Evolutionary conservation across 75 land plant species (phyloP).

Genomic region (Cryptomeria japonica): DNA sequence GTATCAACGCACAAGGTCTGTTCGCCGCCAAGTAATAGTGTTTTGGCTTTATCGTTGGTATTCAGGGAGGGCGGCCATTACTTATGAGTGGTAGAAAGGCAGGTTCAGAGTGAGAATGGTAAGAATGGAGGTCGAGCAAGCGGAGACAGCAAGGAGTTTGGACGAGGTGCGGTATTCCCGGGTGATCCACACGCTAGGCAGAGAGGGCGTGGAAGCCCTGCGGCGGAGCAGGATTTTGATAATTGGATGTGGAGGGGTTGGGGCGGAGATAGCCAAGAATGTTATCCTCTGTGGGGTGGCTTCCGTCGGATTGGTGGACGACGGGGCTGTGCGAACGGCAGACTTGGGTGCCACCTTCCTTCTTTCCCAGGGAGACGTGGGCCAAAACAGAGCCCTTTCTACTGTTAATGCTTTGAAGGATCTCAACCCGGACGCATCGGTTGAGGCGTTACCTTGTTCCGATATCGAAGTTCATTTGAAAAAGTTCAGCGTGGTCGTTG

Average conservation of each 20-base stretch:
- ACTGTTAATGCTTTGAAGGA: conserved; percentile 30
- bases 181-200: conserved; percentile 43
- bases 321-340: conserved; percentile 24
- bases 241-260: conserved; percentile 43
- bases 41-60: too few relatives aligned
- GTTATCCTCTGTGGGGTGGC: conserved; percentile 37
- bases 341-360: conserved; percentile 46
- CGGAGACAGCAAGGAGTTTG: conserved; percentile 8
- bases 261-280: conserved; percentile 58
- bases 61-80: too few relatives aligned
- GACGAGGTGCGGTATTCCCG: conserved; percentile 50
- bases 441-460: conserved; percentile 24
- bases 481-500: conserved; percentile 26
- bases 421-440: conserved; percentile 17
- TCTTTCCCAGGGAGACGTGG: conserved; percentile 40
- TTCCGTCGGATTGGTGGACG: conserved; percentile 43
- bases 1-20: too few relatives aligned
- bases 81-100: too few relatives aligned
- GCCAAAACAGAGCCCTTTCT: conserved; percentile 32
- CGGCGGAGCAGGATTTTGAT: conserved; percentile 30
- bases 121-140: conserved; percentile 52
- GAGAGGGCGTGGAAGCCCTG: conserved; percentile 27
- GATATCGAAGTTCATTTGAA: conserved; percentile 19
- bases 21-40: too few relatives aligned
- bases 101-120: conserved; percentile 22